phyloP scores from a whole-genome alignment of 495 filamentous ascomycete genomes.

The Cercophora newfieldiana region DNA sequence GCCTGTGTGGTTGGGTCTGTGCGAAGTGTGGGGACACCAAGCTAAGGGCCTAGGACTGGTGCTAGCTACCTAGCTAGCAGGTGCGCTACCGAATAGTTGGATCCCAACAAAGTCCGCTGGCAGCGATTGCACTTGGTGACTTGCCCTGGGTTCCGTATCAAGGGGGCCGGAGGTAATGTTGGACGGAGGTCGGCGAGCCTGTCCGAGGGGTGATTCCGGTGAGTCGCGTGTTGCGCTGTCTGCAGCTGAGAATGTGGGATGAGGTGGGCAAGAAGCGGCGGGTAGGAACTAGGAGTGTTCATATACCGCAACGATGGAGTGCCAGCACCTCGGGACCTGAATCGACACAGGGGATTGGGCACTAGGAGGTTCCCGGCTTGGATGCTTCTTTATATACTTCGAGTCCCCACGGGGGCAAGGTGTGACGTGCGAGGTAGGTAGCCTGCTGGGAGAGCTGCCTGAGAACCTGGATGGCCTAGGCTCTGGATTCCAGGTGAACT shows the following conservation, averaged over 20 bases:
- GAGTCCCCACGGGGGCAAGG: background rate
- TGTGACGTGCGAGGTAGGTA: slow-evolving; percentile 6
- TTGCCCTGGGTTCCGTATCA: too few species aligned
- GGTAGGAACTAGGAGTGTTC: background rate
- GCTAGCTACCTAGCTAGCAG: too few species aligned
- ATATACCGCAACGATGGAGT: background rate
- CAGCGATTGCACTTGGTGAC: slow-evolving; percentile 15
- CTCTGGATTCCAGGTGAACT: background rate
- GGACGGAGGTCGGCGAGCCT: slow-evolving; percentile 1
- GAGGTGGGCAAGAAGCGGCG: background rate
- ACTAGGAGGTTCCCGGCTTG: background rate
- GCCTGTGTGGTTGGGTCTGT: slow-evolving; percentile 27
- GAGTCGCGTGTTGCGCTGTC: slow-evolving; percentile 7
- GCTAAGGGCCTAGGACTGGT: slow-evolving; percentile 19
- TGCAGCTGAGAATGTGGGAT: background rate
- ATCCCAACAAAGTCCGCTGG: slow-evolving; percentile 24
- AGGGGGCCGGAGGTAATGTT: background rate
- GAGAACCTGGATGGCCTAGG: slow-evolving; percentile 15
- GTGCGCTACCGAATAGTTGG: slow-evolving; percentile 30
- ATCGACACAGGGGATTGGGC: background rate
- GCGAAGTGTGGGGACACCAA: slow-evolving; percentile 26
- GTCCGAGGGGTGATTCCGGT: background rate
- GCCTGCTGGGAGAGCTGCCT: background rate
- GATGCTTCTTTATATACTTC: background rate
- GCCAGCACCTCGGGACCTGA: background rate